These are phyloP conservation scores for Alternaria arbusti DNA, from an alignment of 2,329 filamentous ascomycete species.

Conservation along the genomic window DNA sequence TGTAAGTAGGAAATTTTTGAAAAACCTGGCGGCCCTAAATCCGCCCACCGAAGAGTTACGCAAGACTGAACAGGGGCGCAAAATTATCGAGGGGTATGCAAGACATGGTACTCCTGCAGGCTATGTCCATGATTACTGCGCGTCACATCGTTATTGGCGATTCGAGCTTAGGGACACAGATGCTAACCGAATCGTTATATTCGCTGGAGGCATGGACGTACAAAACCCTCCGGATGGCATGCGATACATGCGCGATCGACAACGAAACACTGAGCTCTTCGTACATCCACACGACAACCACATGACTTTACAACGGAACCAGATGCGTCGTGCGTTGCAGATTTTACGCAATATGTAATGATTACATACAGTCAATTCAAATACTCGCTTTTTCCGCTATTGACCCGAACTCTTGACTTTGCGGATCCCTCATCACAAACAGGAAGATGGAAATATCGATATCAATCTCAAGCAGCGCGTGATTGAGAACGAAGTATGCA, in stretches of 20 bases:
- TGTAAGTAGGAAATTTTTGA: not conserved
- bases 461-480: conserved; percentile 1
- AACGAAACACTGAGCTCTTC: not conserved
- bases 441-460: not conserved
- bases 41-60: not conserved
- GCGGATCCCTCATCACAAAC: not conserved
- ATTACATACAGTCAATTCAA: not conserved
- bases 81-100: not conserved
- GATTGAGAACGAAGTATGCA: conserved; percentile 6
- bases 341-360: not conserved
- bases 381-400: not conserved
- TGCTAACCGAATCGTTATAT: not conserved
- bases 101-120: not conserved
- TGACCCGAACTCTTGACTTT: not conserved
- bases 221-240: not conserved
- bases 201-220: not conserved
- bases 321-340: not conserved
- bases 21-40: not conserved
- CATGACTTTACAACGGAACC: not conserved
- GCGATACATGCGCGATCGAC: not conserved
- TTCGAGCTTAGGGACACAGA: not conserved
- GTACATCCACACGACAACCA: not conserved
- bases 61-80: not conserved
- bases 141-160: not conserved
- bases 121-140: not conserved